A percentile compares a stretch with the other conserved stretches of the same genome.
Conservation (phyloP, 768 basidiomycete species). For the Agaricus subrufescens region DNA sequence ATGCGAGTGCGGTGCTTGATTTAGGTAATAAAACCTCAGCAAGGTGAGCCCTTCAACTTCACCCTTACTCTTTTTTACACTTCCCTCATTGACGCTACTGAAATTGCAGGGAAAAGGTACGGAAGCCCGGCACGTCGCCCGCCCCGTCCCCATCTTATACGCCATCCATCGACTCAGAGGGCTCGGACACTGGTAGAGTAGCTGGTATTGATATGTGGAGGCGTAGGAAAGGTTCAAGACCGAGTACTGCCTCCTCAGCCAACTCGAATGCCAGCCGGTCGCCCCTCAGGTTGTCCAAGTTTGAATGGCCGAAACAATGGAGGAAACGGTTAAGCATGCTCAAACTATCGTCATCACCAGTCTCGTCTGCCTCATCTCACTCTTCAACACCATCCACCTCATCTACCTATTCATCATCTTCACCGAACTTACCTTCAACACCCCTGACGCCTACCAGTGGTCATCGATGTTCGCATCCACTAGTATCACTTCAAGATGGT, state of each 20-base stretch:
- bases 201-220: not conserved
- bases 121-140: constrained; percentile 2
- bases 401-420: not conserved
- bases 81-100: not conserved
- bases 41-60: not conserved
- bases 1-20: not conserved
- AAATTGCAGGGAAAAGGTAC: not conserved
- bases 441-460: not conserved
- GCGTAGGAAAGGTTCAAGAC: not conserved
- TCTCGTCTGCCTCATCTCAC: not conserved
- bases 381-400: not conserved
- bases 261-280: not conserved
- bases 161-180: not conserved
- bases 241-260: constrained; percentile 5
- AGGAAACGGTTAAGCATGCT: constrained; percentile 2
- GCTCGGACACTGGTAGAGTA: not conserved
- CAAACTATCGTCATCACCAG: not conserved
- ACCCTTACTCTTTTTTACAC: not conserved
- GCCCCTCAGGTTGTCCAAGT: not conserved
- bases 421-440: not conserved
- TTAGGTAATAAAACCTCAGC: not conserved
- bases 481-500: not conserved
- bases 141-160: not conserved
- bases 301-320: constrained; percentile 8
- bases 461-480: not conserved